Conservation (phyloP, 2,329 filamentous ascomycete genomes). For the Coniella lustricola region DNA sequence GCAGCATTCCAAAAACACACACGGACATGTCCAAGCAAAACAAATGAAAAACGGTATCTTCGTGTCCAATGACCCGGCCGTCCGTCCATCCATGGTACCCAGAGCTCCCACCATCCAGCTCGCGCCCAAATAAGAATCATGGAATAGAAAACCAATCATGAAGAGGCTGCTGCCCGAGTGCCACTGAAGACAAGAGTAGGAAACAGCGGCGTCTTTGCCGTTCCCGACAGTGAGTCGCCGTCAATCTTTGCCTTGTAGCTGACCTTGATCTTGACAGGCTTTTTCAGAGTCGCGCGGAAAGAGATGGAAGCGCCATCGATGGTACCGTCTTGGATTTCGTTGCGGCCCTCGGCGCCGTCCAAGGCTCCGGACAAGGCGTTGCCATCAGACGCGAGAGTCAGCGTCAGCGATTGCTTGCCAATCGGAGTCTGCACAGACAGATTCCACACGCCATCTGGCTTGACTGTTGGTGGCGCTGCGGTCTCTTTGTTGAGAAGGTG, state of each 20-base stretch:
- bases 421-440: constrained; percentile 2
- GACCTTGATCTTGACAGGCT: constrained; percentile 10
- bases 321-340: constrained; percentile 6
- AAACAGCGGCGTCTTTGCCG: constrained; percentile 7
- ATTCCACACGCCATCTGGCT: constrained; percentile 6
- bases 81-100: too few species aligned
- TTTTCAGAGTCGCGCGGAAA: constrained; percentile 5
- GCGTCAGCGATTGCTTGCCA: constrained; percentile 4
- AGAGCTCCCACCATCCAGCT: too few species aligned
- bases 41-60: too few species aligned
- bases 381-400: constrained; percentile 5
- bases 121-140: too few species aligned
- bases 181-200: constrained; percentile 6
- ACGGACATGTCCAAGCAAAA: too few species aligned
- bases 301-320: constrained; percentile 9
- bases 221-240: constrained; percentile 2
- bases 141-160: too few species aligned
- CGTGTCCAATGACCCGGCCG: too few species aligned
- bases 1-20: too few species aligned
- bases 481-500: neutral
- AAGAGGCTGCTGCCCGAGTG: neutral
- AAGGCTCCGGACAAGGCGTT: constrained; percentile 4
- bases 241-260: constrained; percentile 12
- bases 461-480: constrained; percentile 2
- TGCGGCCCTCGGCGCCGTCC: constrained; percentile 8